These are phyloP conservation scores for Afroboletus lepidellus DNA, from an alignment of 1,284 basidiomycete genomes.

Conservation along the genomic window DNA sequence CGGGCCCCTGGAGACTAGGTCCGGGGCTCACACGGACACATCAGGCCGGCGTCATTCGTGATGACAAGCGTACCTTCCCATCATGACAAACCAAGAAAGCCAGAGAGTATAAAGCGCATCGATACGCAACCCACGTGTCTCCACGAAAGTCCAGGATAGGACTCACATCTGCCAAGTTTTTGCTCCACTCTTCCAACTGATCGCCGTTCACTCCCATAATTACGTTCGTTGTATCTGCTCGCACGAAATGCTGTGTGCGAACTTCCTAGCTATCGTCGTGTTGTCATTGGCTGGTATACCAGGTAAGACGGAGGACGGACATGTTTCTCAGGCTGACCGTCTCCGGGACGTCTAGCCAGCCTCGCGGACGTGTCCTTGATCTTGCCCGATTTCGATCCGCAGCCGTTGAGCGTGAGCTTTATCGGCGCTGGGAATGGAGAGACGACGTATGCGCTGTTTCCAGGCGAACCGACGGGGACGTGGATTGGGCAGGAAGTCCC, in stretches of 20 bases:
- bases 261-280: conserved; percentile 1
- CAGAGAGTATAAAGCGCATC: background rate
- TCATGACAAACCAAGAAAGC: background rate
- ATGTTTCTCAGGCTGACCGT: background rate
- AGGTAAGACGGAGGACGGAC: background rate
- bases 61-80: background rate
- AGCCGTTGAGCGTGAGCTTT: conserved; percentile 41
- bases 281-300: conserved; percentile 6
- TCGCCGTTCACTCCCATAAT: background rate
- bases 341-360: conserved; percentile 5
- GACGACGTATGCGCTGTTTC: conserved; percentile 13
- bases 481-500: background rate
- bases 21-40: too few species aligned
- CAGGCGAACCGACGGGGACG: background rate
- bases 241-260: background rate
- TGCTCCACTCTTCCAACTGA: background rate
- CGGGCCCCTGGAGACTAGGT: too few species aligned
- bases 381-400: conserved; percentile 46
- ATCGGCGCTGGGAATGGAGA: conserved; percentile 42
- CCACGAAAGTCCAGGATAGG: background rate
- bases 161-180: background rate
- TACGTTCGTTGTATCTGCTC: background rate
- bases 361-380: conserved; percentile 38
- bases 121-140: background rate
- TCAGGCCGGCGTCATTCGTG: background rate